phyloP scores from a whole-genome alignment of 345 rosid species.

The Mercurialis annua region DNA sequence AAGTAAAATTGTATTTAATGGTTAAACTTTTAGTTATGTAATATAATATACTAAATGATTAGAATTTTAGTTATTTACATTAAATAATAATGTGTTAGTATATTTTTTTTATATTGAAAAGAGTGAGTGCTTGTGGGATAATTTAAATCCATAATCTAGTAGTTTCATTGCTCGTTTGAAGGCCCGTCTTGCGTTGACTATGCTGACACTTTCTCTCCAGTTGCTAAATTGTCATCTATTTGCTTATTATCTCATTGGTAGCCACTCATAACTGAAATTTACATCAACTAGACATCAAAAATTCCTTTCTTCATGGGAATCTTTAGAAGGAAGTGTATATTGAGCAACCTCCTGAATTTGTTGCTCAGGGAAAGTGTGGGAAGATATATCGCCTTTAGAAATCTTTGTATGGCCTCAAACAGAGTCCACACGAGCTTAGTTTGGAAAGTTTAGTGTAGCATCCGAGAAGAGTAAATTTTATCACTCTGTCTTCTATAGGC shows the following conservation, averaged over 20 bases:
- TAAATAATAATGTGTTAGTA: no score
- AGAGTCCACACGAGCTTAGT: background rate
- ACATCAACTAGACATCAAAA: background rate
- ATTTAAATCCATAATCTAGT: no score
- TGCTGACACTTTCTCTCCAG: background rate
- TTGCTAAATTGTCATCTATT: background rate
- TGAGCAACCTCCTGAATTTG: no score
- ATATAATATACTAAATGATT: no score
- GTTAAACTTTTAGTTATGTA: no score
- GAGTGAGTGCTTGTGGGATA: no score
- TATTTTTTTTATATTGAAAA: no score
- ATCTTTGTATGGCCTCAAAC: background rate
- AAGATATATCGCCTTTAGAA: background rate
- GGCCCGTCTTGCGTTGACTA: no score
- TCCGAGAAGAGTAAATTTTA: background rate
- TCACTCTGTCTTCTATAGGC: background rate
- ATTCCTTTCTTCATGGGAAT: background rate
- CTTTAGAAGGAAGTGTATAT: no score
- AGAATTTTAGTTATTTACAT: no score
- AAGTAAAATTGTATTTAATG: no score
- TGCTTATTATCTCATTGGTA: background rate
- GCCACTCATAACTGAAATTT: background rate
- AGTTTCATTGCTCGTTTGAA: no score
- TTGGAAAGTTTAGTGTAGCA: background rate
- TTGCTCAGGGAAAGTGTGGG: background rate